These are phyloP conservation scores for Lipomyces orientalis DNA, from an alignment of 805 yeast species.

Conservation along the genomic window DNA sequence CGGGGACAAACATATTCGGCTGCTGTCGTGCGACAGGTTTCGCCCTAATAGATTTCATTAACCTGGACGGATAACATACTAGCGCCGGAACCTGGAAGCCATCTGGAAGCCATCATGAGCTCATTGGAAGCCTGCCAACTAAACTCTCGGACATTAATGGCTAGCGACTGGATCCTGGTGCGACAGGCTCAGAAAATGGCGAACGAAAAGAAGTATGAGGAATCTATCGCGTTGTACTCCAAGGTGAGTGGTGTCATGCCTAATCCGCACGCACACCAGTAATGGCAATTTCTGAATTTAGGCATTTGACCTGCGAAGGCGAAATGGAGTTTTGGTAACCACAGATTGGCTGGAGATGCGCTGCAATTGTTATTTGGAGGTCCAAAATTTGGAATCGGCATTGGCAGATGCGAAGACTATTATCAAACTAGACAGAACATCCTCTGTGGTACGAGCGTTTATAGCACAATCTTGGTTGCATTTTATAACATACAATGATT, in stretches of 20 bases:
- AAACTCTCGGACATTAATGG: background rate
- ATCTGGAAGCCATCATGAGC: background rate
- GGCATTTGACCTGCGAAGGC: slow-evolving; percentile 3
- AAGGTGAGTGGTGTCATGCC: background rate
- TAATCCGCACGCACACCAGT: background rate
- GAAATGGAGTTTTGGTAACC: background rate
- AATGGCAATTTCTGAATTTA: background rate
- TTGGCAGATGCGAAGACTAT: background rate
- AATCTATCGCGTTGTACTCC: background rate
- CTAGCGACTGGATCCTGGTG: background rate
- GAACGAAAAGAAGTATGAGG: background rate
- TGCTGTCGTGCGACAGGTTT: background rate
- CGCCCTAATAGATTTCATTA: background rate
- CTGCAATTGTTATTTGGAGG: background rate
- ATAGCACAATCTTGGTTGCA: background rate
- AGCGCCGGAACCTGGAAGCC: no score
- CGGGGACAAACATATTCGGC: no score
- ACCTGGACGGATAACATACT: background rate
- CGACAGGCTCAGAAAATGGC: slow-evolving; percentile 2
- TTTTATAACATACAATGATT: background rate
- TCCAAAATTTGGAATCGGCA: background rate
- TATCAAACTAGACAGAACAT: background rate
- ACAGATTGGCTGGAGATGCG: slow-evolving; percentile 2
- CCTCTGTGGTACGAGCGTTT: background rate
- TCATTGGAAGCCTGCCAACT: background rate